Conservation (phyloP, 1,139 yeast species). For the Suhomyces atakaporum region DNA sequence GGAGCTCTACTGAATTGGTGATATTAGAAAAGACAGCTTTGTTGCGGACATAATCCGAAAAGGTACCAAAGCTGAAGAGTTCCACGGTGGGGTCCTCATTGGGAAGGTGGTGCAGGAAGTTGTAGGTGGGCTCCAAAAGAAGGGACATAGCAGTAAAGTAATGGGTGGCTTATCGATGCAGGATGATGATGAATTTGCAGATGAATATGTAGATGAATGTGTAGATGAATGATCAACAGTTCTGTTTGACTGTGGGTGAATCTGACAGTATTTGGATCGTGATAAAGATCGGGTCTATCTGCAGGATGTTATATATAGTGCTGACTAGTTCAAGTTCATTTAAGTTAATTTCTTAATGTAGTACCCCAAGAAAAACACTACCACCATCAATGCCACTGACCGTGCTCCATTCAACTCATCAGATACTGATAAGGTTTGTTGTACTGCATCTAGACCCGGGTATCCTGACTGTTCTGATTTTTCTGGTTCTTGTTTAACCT, state of each 20-base stretch:
- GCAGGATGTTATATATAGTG: too few species aligned
- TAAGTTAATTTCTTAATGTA: slow-evolving; percentile 11
- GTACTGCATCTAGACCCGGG: slow-evolving; percentile 6
- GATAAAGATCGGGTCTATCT: too few species aligned
- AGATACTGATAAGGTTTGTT: slow-evolving; percentile 10
- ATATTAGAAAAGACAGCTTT: slow-evolving; percentile 19
- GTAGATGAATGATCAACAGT: too few species aligned
- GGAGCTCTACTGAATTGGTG: slow-evolving; percentile 9
- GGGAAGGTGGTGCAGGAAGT: slow-evolving; percentile 12
- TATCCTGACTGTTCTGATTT: neutral
- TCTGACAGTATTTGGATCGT: too few species aligned
- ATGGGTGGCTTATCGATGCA: too few species aligned
- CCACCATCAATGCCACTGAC: slow-evolving; percentile 11
- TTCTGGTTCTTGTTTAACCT: neutral
- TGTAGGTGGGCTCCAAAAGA: slow-evolving; percentile 12
- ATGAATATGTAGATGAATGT: too few species aligned
- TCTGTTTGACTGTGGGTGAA: too few species aligned
- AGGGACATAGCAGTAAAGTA: too few species aligned
- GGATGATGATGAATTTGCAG: too few species aligned
- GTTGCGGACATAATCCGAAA: slow-evolving; percentile 27
- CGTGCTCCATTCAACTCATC: slow-evolving; percentile 13
- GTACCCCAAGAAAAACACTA: slow-evolving; percentile 12
- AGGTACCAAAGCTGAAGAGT: slow-evolving; percentile 41
- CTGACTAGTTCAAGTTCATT: too few species aligned
- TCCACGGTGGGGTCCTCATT: slow-evolving; percentile 26